These are phyloP conservation scores for Cryoendolithus antarcticus DNA, from an alignment of 2,329 filamentous ascomycete species.

Conservation along the genomic window DNA sequence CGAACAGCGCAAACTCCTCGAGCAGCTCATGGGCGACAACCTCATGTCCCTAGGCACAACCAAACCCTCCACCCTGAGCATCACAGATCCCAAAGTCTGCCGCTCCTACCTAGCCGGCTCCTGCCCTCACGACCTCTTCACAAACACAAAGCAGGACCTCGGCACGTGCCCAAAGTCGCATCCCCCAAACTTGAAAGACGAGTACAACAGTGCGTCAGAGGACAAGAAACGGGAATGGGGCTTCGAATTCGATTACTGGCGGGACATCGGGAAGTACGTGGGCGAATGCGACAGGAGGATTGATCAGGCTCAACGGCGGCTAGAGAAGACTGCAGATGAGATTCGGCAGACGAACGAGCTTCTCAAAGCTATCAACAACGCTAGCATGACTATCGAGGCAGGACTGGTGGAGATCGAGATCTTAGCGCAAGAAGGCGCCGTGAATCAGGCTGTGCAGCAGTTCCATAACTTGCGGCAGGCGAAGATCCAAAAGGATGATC, in stretches of 20 bases:
- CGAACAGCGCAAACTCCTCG: constrained; percentile 95
- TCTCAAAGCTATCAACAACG: constrained; percentile 73
- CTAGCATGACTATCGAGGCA: constrained; percentile 64
- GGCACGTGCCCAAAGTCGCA: constrained; percentile 82
- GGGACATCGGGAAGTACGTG: constrained; percentile 92
- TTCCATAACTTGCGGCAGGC: constrained; percentile 74
- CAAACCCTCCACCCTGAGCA: constrained; percentile 67
- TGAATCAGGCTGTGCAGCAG: constrained; percentile 74
- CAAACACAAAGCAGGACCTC: constrained; percentile 96
- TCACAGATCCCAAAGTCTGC: constrained; percentile 89
- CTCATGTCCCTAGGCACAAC: constrained; percentile 67
- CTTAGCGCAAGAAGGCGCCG: constrained; percentile 67
- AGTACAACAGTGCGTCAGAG: constrained; percentile 66
- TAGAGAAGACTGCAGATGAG: constrained; percentile 97
- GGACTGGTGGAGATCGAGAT: constrained; percentile 78
- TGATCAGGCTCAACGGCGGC: constrained; percentile 71
- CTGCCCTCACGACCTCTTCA: constrained; percentile 97
- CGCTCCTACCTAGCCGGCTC: constrained; percentile 86
- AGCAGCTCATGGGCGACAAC: constrained; percentile 70
- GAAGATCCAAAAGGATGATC: constrained; percentile 67
- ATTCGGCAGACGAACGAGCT: constrained; percentile 88
- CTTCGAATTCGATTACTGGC: constrained; percentile 94
- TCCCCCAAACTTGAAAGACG: constrained; percentile 73
- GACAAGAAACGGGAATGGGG: constrained; percentile 65
- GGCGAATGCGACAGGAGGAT: constrained; percentile 93